Evolutionary conservation across 2,329 filamentous ascomycete species (phyloP).

Genomic region (Fusarium luffae): DNA sequence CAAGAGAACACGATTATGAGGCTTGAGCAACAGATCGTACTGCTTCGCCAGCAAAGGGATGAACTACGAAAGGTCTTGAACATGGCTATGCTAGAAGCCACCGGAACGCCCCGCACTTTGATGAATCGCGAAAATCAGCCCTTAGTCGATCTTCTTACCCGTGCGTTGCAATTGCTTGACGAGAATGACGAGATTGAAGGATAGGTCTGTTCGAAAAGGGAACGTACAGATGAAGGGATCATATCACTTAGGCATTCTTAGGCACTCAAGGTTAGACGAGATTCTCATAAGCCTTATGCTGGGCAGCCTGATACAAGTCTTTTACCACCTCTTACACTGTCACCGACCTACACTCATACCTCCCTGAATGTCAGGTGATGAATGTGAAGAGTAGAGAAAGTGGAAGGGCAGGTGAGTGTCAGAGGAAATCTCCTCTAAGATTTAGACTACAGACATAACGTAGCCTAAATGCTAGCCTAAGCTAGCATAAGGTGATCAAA

Average conservation of each 20-base stretch:
- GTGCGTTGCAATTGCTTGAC: background rate
- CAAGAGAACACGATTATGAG: background rate
- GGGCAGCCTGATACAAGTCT: no score
- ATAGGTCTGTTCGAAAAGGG: background rate
- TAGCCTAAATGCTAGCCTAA: no score
- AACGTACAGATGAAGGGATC: background rate
- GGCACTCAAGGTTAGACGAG: background rate
- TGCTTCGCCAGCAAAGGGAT: background rate
- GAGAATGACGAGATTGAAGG: background rate
- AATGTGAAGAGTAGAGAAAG: no score
- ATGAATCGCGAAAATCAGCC: background rate
- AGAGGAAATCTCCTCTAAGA: no score
- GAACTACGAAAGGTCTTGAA: background rate
- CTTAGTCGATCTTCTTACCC: background rate
- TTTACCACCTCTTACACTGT: no score
- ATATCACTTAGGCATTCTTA: background rate
- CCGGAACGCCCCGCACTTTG: background rate
- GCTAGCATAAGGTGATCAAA: no score
- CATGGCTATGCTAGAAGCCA: background rate
- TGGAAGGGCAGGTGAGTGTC: no score
- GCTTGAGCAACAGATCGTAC: background rate
- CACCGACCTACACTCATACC: rapidly evolving
- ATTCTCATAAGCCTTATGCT: background rate
- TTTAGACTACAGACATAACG: no score
- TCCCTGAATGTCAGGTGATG: no score